A percentile compares a stretch with the other conserved stretches of the same genome.
phyloP scores from a whole-genome alignment of 108 stramenopile genomes.

The Cyclotella sp. region DNA sequence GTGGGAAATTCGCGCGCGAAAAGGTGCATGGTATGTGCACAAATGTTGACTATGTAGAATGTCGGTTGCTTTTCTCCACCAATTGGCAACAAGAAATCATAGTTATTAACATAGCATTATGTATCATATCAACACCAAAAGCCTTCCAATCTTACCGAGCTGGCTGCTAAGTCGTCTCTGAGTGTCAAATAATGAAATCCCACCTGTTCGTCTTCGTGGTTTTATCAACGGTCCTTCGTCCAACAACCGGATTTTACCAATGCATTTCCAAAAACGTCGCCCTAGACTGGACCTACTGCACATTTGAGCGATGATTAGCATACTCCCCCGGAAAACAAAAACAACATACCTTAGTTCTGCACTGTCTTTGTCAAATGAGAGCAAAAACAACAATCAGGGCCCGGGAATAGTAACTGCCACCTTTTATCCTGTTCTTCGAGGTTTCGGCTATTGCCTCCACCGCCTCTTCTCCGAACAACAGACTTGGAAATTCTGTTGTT shows the following conservation, averaged over 20 bases:
- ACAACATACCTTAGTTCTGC: neutral
- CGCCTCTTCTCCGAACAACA: slow-evolving; percentile 27
- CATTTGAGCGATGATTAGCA: neutral
- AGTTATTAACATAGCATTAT: too few relatives aligned
- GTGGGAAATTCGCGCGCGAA: too few relatives aligned
- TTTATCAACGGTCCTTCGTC: neutral
- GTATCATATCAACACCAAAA: neutral
- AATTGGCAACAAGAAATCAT: too few relatives aligned
- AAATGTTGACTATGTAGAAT: too few relatives aligned
- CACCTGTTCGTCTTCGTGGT: neutral
- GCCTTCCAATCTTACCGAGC: neutral
- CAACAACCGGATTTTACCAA: neutral
- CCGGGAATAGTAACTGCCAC: slow-evolving; percentile 13
- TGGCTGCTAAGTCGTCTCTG: neutral
- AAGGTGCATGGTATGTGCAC: too few relatives aligned
- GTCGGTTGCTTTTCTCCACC: too few relatives aligned
- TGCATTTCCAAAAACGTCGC: neutral
- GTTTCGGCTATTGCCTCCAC: slow-evolving; percentile 29
- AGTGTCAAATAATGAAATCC: neutral
- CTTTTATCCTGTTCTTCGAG: slow-evolving; percentile 40
- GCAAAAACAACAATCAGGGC: slow-evolving; percentile 12
- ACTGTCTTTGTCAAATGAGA: neutral
- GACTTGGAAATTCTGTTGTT: slow-evolving; percentile 56
- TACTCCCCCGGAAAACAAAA: neutral
- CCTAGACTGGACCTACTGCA: neutral